Conservation (phyloP, 768 basidiomycete species). For the Amanita rimosa region DNA sequence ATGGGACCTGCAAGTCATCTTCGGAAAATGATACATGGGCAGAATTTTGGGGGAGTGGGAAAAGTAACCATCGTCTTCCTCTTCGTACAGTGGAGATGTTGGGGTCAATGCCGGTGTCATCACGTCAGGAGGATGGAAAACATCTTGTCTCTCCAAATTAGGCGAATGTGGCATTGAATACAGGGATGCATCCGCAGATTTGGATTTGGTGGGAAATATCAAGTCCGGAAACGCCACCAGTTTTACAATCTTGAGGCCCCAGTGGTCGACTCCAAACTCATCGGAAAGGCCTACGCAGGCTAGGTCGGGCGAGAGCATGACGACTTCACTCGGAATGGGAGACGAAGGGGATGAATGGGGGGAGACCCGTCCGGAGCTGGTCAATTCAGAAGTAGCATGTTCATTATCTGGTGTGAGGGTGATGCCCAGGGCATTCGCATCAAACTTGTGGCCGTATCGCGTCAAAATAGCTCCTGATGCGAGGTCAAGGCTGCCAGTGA, state of each 20-base stretch:
- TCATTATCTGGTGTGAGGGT: constrained; percentile 2
- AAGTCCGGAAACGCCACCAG: constrained; percentile 69
- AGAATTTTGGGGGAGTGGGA: constrained; percentile 42
- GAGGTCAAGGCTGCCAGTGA: constrained; percentile 10
- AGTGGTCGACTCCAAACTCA: constrained; percentile 50
- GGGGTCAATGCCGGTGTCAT: background rate
- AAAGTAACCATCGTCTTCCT: constrained; percentile 47
- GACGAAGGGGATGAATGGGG: constrained; percentile 33
- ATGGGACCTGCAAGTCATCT: constrained; percentile 30
- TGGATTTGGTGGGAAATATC: constrained; percentile 23
- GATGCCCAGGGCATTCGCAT: constrained; percentile 11
- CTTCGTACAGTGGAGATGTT: constrained; percentile 4
- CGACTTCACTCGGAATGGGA: constrained; percentile 47
- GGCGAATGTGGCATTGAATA: constrained; percentile 4
- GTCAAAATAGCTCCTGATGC: constrained; percentile 33
- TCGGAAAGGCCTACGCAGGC: constrained; percentile 69
- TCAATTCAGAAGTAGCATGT: background rate
- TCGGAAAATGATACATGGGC: constrained; percentile 22
- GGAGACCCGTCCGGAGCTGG: constrained; percentile 3
- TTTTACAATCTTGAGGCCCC: constrained; percentile 71
- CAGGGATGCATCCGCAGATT: constrained; percentile 10
- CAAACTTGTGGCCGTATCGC: constrained; percentile 29
- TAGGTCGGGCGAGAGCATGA: constrained; percentile 55
- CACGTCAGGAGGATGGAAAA: constrained; percentile 2
- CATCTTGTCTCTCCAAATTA: constrained; percentile 7